Base-by-base conservation (phyloP, 805 yeast genomes). In the Komagataella pseudopastoris region DNA sequence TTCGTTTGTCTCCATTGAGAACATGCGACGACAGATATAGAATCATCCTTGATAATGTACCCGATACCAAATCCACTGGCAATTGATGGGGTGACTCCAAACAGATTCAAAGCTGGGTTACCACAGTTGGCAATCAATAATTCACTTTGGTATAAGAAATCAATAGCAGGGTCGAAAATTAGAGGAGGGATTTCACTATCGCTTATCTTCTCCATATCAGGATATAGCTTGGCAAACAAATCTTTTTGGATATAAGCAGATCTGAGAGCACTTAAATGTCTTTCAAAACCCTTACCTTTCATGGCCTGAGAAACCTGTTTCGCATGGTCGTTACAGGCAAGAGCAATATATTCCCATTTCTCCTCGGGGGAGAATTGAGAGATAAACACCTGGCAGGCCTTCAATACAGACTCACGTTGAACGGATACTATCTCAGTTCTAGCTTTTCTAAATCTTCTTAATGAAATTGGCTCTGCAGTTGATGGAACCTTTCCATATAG, bases 371-470 rank as follows among this genome's bases (percentile, higher is more conserved):
- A 60, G 1, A 78, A 66, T 50, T 75, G 79, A 20, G 88, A 78
- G 47, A 85, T 80, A 60, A 79, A 85, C 1, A 74, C 58, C 60
- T 83, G 88, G 50, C 84, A 84, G 53, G 77, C 67, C 55, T 72
- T 66, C 50, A 73, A 60, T 52, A 77, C 65, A 23, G 64, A 56
- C 17, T 77, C 81, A 56, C 75, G 78, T 59, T 84, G 91, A 45
- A 84, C 71, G 22, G 85, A 78, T 46, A 84, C 71, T 20, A 84
- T 72, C 55, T 84, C 88, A 0, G 89, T 82, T 57, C 95, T 74
- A 4, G 89, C 74, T 60, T 81, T 81, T 54, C 71, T 71, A 63
- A 83, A 85, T 53, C 72, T 72, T 54, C 95, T 70, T 1, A 90
- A 85, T 4, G 89, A 80, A 23, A 78, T 75, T 3, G 83, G 83